Conservation (phyloP, 768 basidiomycete species). For the Leccinum variicolor region DNA sequence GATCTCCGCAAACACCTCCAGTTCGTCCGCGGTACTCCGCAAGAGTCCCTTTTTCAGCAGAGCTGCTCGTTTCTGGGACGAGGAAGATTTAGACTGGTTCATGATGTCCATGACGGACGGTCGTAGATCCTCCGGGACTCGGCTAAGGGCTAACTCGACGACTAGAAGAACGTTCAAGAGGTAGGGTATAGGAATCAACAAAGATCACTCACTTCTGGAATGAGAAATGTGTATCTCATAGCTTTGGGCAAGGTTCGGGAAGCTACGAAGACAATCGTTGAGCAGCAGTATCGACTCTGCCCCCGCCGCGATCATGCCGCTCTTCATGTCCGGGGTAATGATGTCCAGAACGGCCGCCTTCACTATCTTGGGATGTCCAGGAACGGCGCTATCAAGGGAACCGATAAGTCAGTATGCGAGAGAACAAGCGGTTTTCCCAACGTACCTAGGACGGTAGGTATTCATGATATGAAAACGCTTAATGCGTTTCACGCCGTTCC, state of each 20-base stretch:
- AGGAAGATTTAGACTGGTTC: conserved; percentile 58
- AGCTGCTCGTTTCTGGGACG: conserved; percentile 65
- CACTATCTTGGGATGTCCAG: conserved; percentile 68
- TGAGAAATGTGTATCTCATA: conserved; percentile 82
- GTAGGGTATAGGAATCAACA: neutral
- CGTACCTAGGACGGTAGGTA: conserved; percentile 68
- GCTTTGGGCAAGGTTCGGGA: conserved; percentile 62
- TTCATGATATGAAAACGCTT: conserved; percentile 82
- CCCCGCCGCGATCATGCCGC: conserved; percentile 63
- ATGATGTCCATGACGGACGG: conserved; percentile 61
- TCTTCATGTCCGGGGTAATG: conserved; percentile 66
- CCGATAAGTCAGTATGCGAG: conserved; percentile 1
- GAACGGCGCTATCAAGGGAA: conserved; percentile 43
- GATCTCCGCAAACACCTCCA: conserved; percentile 65
- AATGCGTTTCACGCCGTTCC: conserved; percentile 61
- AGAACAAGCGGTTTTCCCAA: neutral
- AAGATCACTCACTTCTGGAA: conserved; percentile 54
- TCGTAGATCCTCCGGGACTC: conserved; percentile 57
- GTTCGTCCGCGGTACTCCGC: conserved; percentile 65
- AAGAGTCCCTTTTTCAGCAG: conserved; percentile 68
- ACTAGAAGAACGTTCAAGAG: conserved; percentile 41
- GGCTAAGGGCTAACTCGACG: conserved; percentile 57
- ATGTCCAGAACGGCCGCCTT: conserved; percentile 85
- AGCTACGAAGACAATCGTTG: conserved; percentile 63
- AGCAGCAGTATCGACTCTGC: conserved; percentile 73